Base-by-base conservation (phyloP, 2,329 filamentous ascomycete species). In the Davidsoniella eucalypti region DNA sequence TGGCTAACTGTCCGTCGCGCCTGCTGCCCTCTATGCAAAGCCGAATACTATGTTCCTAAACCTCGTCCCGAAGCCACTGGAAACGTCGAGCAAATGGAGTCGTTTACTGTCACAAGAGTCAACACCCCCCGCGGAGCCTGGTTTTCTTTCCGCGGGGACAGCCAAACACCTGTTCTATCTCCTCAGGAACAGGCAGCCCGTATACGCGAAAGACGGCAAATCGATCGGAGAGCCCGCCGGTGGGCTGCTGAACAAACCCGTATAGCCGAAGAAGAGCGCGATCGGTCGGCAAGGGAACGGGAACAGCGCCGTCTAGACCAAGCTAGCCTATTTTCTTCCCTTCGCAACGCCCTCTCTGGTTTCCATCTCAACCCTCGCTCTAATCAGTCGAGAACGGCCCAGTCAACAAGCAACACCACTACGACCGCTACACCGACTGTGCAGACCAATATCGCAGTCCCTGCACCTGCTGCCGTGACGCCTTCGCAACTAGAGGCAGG, bases 21-120 rank as follows among this genome's bases (percentile, higher is more conserved):
- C 23, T 96, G 90, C 69, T 98, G 92, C 63, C 92, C 92, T 5
- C 79, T 98, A 5, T 98, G 92, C 72, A 98, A 98, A 68, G 86
- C 90, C 39, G 92, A 98, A 61, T 98, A 96, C 64, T 96, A 94
- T 64, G 82, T 87, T 2, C 90, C 92, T 0, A 96, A 96, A 66
- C 86, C 87, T 47, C 83, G 87, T 14, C 71, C 84, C 2, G 61
- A 64, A 8, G 64, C 68, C 9, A 64, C 67, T 12, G 68, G 38
- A 3, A 8, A 6, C 16, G 4, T 38, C 10, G 38, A 60, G 51
- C 21, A 58, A 60, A 54, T 52, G 61, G 54, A 55, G 65, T 37
- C 65, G 23, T 47, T 66, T 33, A 64, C 61, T 46, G 67, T 67
- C 45, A 62, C 63, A 2, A 68, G 71, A 12, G 64, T 72, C 54